Evolutionary conservation across 257 asterid species (phyloP), one percentile per base, ranked within the genome.

Genomic region (Prunella vulgaris): DNA sequence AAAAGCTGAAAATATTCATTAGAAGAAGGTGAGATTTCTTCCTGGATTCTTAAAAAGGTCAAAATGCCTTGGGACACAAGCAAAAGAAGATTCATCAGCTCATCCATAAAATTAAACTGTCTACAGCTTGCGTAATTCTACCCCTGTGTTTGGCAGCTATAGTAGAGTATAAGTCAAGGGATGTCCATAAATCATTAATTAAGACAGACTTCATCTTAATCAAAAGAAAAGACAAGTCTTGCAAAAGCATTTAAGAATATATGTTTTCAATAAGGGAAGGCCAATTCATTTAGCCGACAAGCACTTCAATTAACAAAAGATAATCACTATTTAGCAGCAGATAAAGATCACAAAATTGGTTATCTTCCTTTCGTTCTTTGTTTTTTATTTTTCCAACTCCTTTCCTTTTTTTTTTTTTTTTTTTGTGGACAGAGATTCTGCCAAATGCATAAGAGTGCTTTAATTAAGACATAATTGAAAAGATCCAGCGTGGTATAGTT

Each of bases 81-180:
- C 49, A 28, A 58, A 71, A 32, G 54, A 64, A 54, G 66, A 72
- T 10, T 72, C 71, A 33, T 64, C 42, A 71, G 32, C 33, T 32
- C 30, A 10, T 27, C n/a, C 21, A 44, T 18, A 60, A 24, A 42
- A 21, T 14, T 52, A 70, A 21, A 59, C 12, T 35, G 12, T 35
- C 42, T 35, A 35, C 51, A 74, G 61, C 20, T 5, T 56, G 10
- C 40, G 59, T 49, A 61, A 60, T 60, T 59, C 42, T 44, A 61
- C 62, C 32, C 38, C 33, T 27, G 4, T 59, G 20, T 44, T 44
- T 44, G 52, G 52, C 52, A 49, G 18, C 14, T 7, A 60, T 3
- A 24, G 37, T 61, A 37, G 52, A 69, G 53, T 49, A 20, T 32
- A 59, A 48, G 48, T 46, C 33, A 25, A 33, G 28, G 12, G 56